Base-by-base conservation (phyloP, 257 asterid species). In the Capsicum rhomboideum region DNA sequence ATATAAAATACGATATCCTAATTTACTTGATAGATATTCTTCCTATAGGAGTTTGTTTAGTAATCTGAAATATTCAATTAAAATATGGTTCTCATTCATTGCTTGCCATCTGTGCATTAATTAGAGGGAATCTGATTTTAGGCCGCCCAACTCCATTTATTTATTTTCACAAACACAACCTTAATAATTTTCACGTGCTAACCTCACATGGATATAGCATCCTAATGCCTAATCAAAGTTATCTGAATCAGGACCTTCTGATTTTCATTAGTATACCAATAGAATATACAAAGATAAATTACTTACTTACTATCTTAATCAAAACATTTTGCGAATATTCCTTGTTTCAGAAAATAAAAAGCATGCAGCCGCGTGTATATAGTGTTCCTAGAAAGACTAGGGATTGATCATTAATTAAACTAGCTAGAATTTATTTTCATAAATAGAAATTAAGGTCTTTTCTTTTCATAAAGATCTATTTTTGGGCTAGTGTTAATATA, bases 111-210 rank as follows among this genome's bases (percentile, higher is more conserved):
- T 68, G 78, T 68, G 78, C 52, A 20, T 68, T 37, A n/a, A 69
- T 69, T 18, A 6, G 12, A 7, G n/a, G 59, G 77, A 72, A 54
- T 78, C 67, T 83, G 78, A 68, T 4, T 6, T 17, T 58, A 66
- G 83, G 78, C 54, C 59, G 42, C 31, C 77, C 80, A 28, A 23
- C 61, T 13, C 13, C 6, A 46, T 8, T 40, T 49, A 55, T n/a
- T n/a, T n/a, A n/a, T n/a, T n/a, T n/a, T n/a, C n/a, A n/a, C n/a
- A n/a, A n/a, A n/a, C n/a, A n/a, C n/a, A n/a, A n/a, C 54, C 75
- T 75, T 75, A 49, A 64, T 82, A 37, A 82, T 54, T 83, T 78
- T 83, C 84, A 83, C 79, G 44, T 86, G 84, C 80, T 20, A 12
- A 56, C 26, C 18, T 49, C 67, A 69, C 78, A 69, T 37, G 78